These are phyloP conservation scores for Waltiozyma sp. DNA, from an alignment of 1,139 yeast species.

Conservation along the genomic window DNA sequence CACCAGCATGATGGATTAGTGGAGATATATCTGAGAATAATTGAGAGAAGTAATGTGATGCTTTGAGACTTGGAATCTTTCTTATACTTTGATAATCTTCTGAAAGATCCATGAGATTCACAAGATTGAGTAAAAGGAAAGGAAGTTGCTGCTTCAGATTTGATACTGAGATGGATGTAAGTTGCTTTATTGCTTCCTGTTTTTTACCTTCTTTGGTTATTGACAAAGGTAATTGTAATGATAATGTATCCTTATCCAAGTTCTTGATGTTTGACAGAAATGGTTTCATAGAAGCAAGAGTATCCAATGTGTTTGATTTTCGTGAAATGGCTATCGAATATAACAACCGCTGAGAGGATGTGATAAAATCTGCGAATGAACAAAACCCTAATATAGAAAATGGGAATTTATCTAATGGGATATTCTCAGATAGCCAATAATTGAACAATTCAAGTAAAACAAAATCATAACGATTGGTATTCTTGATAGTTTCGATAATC, in stretches of 20 bases:
- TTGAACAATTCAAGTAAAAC: background rate
- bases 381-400: background rate
- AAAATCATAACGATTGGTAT: background rate
- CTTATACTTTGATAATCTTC: constrained; percentile 18
- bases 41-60: background rate
- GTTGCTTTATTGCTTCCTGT: constrained; percentile 24
- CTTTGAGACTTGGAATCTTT: constrained; percentile 11
- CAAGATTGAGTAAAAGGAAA: constrained; percentile 22
- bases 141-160: constrained; percentile 19
- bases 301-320: background rate
- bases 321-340: background rate
- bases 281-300: background rate
- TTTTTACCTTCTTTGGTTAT: constrained; percentile 33
- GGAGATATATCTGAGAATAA: constrained; percentile 5
- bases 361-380: background rate
- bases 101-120: constrained; percentile 33
- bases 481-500: background rate
- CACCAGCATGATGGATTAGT: constrained; percentile 12
- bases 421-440: background rate
- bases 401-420: background rate
- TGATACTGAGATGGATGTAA: constrained; percentile 2
- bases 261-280: background rate
- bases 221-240: constrained; percentile 32
- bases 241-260: constrained; percentile 19
- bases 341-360: background rate